These are phyloP conservation scores for Ascochyta rabiei DNA, from an alignment of 2,329 filamentous ascomycete genomes.

Conservation along the genomic window DNA sequence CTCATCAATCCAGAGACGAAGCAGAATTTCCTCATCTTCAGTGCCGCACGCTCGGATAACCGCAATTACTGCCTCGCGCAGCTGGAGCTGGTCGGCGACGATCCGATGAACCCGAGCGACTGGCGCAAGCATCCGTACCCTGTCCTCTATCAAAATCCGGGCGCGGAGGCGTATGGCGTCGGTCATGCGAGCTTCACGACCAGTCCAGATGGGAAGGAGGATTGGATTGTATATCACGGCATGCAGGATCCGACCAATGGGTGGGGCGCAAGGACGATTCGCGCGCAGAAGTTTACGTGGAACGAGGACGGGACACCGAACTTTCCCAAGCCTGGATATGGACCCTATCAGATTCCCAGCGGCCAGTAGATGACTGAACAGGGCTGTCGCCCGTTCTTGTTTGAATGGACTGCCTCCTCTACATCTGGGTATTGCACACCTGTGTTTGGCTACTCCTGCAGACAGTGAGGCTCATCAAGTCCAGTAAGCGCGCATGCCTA, in stretches of 20 bases:
- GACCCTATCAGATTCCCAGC: constrained; percentile 50
- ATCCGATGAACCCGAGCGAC: constrained; percentile 57
- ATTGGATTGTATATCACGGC: constrained; percentile 62
- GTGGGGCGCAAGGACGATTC: constrained; percentile 56
- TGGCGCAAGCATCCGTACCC: constrained; percentile 56
- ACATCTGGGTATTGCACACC: too few species aligned
- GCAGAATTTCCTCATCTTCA: constrained; percentile 58
- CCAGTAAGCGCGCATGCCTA: too few species aligned
- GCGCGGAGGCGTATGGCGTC: constrained; percentile 54
- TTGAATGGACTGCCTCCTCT: too few species aligned
- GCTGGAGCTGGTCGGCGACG: constrained; percentile 56
- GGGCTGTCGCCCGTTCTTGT: not conserved
- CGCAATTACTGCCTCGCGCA: constrained; percentile 60
- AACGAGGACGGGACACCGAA: constrained; percentile 55
- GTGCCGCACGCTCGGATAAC: constrained; percentile 58
- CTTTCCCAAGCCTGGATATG: constrained; percentile 58
- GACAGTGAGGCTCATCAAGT: too few species aligned
- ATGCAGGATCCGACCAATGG: constrained; percentile 56
- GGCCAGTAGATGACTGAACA: constrained; percentile 26
- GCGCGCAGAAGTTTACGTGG: constrained; percentile 57
- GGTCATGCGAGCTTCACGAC: constrained; percentile 59
- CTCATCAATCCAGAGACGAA: constrained; percentile 55
- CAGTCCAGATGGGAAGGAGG: constrained; percentile 54
- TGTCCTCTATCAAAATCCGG: constrained; percentile 58
- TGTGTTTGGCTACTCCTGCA: too few species aligned